Conservation (phyloP, 306 rosid genomes). For the Prunus mongolica region DNA sequence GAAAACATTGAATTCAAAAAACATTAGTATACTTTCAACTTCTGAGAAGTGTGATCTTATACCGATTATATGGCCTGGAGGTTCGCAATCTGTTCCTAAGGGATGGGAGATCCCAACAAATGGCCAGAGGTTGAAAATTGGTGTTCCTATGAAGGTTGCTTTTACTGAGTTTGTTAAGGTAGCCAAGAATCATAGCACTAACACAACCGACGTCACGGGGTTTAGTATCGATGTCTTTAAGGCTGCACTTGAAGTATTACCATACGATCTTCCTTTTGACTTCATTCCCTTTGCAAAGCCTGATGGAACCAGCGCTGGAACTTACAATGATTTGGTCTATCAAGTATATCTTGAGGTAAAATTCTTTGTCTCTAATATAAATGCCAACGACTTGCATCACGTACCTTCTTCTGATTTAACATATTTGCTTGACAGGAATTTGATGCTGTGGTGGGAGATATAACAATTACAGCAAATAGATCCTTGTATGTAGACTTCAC, state of each 20-base stretch:
- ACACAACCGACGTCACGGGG: neutral
- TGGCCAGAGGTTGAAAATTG: constrained; percentile 24
- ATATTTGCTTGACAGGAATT: constrained; percentile 20
- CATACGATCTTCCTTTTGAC: constrained; percentile 26
- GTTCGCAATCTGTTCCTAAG: constrained; percentile 11
- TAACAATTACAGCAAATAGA: constrained; percentile 45
- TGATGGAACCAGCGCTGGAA: constrained; percentile 10
- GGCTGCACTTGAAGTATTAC: constrained; percentile 22
- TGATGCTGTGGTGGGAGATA: constrained; percentile 52
- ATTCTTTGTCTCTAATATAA: neutral
- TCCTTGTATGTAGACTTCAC: constrained; percentile 51
- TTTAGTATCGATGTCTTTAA: constrained; percentile 37
- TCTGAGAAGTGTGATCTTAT: neutral
- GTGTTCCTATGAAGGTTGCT: constrained; percentile 28
- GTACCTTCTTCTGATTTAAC: neutral
- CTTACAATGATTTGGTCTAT: constrained; percentile 24
- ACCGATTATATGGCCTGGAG: constrained; percentile 43
- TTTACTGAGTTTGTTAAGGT: constrained; percentile 21
- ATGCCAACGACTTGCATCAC: neutral
- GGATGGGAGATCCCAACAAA: constrained; percentile 38
- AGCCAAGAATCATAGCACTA: constrained; percentile 2
- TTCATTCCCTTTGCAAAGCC: constrained; percentile 28
- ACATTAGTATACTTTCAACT: neutral
- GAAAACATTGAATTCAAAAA: neutral
- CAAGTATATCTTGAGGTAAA: constrained; percentile 31